Conservation (phyloP, 1,284 basidiomycete genomes). For the Coniophora puteana region DNA sequence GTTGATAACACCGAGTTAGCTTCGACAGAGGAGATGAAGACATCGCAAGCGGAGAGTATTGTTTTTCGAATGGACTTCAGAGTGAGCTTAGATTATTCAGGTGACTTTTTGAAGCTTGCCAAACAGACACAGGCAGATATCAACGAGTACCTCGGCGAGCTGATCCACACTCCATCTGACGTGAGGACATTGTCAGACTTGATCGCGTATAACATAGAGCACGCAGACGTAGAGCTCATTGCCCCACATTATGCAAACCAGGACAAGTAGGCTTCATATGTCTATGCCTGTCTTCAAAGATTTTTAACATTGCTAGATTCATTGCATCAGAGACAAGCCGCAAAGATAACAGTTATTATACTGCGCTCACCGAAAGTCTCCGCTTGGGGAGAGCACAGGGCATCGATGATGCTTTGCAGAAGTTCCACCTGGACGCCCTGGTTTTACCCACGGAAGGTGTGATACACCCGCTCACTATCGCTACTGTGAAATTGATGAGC, state of each 20-base stretch:
- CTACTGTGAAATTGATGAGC: too few relatives aligned
- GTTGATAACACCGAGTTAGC: slow-evolving; percentile 40
- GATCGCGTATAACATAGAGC: slow-evolving; percentile 35
- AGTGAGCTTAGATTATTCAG: not conserved
- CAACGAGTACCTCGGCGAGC: slow-evolving; percentile 21
- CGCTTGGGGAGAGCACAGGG: slow-evolving; percentile 33
- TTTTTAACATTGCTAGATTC: slow-evolving; percentile 25
- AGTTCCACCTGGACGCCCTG: slow-evolving; percentile 36
- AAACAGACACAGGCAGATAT: slow-evolving; percentile 26
- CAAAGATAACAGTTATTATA: slow-evolving; percentile 30
- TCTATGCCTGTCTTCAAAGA: slow-evolving; percentile 2
- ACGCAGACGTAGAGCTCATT: slow-evolving; percentile 33
- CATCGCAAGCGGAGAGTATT: slow-evolving; percentile 25
- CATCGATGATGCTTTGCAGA: slow-evolving; percentile 36
- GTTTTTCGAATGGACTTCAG: slow-evolving; percentile 16
- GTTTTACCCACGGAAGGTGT: slow-evolving; percentile 31
- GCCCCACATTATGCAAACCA: slow-evolving; percentile 33
- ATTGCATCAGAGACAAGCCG: slow-evolving; percentile 30
- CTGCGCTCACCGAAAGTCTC: slow-evolving; percentile 28
- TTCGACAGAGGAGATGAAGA: slow-evolving; percentile 20
- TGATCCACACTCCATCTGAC: not conserved
- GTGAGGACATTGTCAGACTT: slow-evolving; percentile 26
- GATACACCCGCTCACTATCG: slow-evolving; percentile 7
- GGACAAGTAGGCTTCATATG: slow-evolving; percentile 24
- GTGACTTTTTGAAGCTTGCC: not conserved